Base-by-base conservation (phyloP, 2,329 filamentous ascomycete genomes). In the Alternaria ventricosa region DNA sequence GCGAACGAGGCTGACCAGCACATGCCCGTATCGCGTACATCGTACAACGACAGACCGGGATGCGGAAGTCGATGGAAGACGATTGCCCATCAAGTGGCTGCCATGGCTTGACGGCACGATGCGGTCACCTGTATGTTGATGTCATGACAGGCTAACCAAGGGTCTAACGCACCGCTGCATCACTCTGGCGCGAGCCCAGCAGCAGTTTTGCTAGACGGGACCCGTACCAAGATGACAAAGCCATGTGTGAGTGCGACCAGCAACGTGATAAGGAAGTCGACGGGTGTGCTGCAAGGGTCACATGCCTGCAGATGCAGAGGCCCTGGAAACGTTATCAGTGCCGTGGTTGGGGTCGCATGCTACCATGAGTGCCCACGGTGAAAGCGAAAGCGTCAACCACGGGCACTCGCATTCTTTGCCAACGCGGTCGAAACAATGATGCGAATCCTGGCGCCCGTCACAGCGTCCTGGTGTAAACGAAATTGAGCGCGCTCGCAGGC, bases 91-190 rank as follows among this genome's bases (percentile, higher is more conserved):
- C 12, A 4, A 6, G 23, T 22, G 9, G 22, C 36, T 22, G 36
- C 49, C 7, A 53, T n/a, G 49, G 49, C 49, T 53, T 41, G 49
- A 47, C 30, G 51, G 43, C 44, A 49, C 60, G 63, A 60, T 60
- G 61, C 58, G 57, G 58, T 59, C 45, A 60, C 61, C 62, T 22
- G 66, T 55, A 50, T 69, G 61, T 65, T 74, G 71, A 74, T 69
- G 71, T 74, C 70, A 66, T 68, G 64, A 49, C 49, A 45, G 23
- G 58, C 67, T 66, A 66, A 55, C 15, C 15, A 20, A 49, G 49
- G 22, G 64, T 43, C 70, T 63, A 72, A 65, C 57, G 57, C 69
- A 68, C 27, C 45, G 46, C 43, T 49, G 67, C 66, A 70, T 67
- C 62, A 67, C 57, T 43, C 50, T 59, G 51, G 36, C 59, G 25